These are phyloP conservation scores for Canavalia ensiformis DNA, from an alignment of 306 rosid species.

Conservation along the genomic window DNA sequence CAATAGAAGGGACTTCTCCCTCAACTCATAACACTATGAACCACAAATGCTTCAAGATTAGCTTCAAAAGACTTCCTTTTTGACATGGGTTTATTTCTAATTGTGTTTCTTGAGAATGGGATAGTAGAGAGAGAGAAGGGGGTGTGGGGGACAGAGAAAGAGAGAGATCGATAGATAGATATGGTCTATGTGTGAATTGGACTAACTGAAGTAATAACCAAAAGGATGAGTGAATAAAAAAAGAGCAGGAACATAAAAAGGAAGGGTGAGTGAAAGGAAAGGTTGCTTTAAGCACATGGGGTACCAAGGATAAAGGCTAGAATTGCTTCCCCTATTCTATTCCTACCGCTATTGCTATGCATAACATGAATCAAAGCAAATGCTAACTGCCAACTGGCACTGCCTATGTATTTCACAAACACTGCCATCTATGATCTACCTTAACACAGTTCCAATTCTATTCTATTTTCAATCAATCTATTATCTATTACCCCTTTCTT, in stretches of 20 bases:
- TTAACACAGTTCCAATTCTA: no score
- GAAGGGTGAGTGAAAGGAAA: slow-evolving; percentile 43
- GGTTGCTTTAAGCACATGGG: slow-evolving; percentile 60
- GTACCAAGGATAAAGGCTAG: slow-evolving; percentile 22
- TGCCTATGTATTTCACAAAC: slow-evolving; percentile 40
- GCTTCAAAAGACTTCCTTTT: slow-evolving; percentile 42
- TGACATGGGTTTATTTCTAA: slow-evolving; percentile 23
- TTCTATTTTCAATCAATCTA: no score
- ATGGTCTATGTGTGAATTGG: slow-evolving; percentile 46
- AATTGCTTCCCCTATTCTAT: slow-evolving; percentile 46
- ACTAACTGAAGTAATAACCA: slow-evolving; percentile 38
- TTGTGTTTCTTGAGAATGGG: slow-evolving; percentile 35
- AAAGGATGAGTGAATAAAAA: slow-evolving; percentile 34
- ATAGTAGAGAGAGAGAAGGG: not conserved
- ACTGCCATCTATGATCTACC: slow-evolving; percentile 19
- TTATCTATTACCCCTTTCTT: not conserved
- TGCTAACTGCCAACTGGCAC: slow-evolving; percentile 44
- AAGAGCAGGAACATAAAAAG: slow-evolving; percentile 25
- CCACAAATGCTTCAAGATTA: slow-evolving; percentile 43
- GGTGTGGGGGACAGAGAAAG: slow-evolving; percentile 39
- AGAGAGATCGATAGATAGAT: slow-evolving; percentile 41
- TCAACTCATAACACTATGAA: slow-evolving; percentile 30
- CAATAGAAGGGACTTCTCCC: slow-evolving; percentile 43
- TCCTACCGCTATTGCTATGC: not conserved
- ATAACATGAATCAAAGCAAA: slow-evolving; percentile 18